Base-by-base conservation (phyloP, 805 yeast genomes). In the Zygotorulaspora sp. region DNA sequence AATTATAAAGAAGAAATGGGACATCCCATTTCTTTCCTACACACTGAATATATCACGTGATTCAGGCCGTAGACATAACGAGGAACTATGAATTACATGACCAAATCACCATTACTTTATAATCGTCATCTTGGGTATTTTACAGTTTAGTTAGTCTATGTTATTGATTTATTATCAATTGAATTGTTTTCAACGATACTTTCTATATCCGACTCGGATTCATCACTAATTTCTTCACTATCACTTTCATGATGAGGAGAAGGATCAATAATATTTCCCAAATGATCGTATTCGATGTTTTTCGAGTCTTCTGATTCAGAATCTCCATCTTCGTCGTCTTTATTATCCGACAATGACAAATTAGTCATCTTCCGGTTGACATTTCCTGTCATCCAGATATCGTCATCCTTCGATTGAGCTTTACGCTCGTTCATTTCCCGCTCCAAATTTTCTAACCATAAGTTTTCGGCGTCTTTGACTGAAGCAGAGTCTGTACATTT, bases 401-500 rank as follows among this genome's bases (percentile, higher is more conserved):
- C 95, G 12, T 66, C 77, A 7, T 62, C 71, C 15, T 65, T 66
- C 3, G 71, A 68, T 36, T 67, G 68, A 36, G 67, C 71, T 53
- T 79, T 78, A 42, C 90, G 67, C 35, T 78, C 79, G 45, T 70
- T 68, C 13, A 72, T 74, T 50, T 85, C 95, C 38, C 66, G 62
- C 42, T 86, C 92, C 11, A 85, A 64, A 51, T 69, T 70, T 15
- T 68, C 78, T 50, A 92, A 60, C 83, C 92, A 90, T 19, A 65
- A 75, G 9, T 77, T 77, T 62, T 92, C 90, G 0, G 88, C 96
- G 27, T 55, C 62, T 33, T 71, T 67, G 1, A 92, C 78, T 5
- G 89, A 80, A 2, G 73, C 87, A 1, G 83, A 72, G 52, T 90
- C 96, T 0, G 90, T 78, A 62, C 97, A 90, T 27, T 72, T 57